Evolutionary conservation across 805 yeast genomes (phyloP).

Genomic region (Hanseniaspora thailandica): DNA sequence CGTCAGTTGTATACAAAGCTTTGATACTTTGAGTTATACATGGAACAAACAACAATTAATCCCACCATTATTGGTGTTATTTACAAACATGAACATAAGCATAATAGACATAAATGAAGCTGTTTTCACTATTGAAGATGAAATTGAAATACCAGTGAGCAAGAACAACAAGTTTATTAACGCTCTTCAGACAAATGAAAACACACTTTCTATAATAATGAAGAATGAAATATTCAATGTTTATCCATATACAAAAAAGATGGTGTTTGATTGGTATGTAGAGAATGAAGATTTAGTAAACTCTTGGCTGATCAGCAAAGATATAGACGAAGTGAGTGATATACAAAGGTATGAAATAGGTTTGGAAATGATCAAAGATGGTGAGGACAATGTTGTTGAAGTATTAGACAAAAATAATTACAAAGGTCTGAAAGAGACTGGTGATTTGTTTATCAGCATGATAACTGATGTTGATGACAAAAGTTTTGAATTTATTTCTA

Average conservation of each 20-base stretch:
- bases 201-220: background rate
- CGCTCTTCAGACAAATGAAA: background rate
- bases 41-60: background rate
- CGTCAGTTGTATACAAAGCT: background rate
- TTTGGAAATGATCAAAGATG: background rate
- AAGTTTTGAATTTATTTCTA: background rate
- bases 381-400: background rate
- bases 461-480: background rate
- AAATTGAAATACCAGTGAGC: background rate
- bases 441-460: background rate
- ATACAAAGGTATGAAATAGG: background rate
- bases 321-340: background rate
- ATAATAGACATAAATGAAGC: background rate
- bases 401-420: background rate
- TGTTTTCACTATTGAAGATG: background rate
- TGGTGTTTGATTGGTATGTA: slow-evolving; percentile 4
- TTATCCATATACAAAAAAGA: background rate
- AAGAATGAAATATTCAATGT: background rate
- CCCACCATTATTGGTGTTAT: background rate
- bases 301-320: slow-evolving; percentile 1
- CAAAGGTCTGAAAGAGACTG: background rate
- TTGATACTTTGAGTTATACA: background rate
- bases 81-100: background rate
- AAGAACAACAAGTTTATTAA: background rate
- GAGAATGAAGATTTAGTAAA: background rate